A percentile compares a stretch with the other conserved stretches of the same genome.
Conservation (phyloP, 2,329 filamentous ascomycete species). For the Diaporthe vaccinii region DNA sequence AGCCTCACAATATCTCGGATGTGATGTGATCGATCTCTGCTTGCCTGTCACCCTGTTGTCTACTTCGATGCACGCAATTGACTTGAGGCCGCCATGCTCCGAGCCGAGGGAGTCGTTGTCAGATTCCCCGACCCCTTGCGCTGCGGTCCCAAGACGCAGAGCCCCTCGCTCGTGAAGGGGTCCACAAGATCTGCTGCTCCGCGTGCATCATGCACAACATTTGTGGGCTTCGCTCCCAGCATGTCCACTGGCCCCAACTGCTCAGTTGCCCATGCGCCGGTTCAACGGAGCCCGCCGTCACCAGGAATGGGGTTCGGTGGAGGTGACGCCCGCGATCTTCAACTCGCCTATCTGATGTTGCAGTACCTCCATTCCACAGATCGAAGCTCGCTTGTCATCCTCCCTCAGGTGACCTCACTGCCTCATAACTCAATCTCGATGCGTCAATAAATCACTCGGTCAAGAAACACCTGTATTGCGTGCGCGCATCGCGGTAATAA, state of each 20-base stretch:
- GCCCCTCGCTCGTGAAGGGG: background rate
- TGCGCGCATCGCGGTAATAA: background rate
- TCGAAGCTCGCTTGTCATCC: background rate
- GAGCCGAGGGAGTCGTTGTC: background rate
- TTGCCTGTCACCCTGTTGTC: background rate
- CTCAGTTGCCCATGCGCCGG: background rate
- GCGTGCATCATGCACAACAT: slow-evolving; percentile 23
- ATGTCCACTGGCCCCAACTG: background rate
- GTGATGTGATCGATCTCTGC: background rate
- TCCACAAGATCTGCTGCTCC: slow-evolving; percentile 24
- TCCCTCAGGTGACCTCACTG: background rate
- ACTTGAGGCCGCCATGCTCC: background rate
- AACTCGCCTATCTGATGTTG: slow-evolving; percentile 30
- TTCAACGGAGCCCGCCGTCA: slow-evolving; percentile 18
- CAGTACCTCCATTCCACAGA: slow-evolving; percentile 25
- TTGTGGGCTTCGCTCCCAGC: slow-evolving; percentile 25
- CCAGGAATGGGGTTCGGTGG: slow-evolving; percentile 21
- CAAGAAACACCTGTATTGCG: background rate
- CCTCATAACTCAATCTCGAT: background rate
- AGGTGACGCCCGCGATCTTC: slow-evolving; percentile 29
- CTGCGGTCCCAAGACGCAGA: slow-evolving; percentile 4
- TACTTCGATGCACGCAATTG: background rate
- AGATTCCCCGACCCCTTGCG: background rate
- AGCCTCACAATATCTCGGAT: background rate
- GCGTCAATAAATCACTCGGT: background rate